phyloP scores from a whole-genome alignment of 805 yeast species.

The Yamadazyma phyllophila region DNA sequence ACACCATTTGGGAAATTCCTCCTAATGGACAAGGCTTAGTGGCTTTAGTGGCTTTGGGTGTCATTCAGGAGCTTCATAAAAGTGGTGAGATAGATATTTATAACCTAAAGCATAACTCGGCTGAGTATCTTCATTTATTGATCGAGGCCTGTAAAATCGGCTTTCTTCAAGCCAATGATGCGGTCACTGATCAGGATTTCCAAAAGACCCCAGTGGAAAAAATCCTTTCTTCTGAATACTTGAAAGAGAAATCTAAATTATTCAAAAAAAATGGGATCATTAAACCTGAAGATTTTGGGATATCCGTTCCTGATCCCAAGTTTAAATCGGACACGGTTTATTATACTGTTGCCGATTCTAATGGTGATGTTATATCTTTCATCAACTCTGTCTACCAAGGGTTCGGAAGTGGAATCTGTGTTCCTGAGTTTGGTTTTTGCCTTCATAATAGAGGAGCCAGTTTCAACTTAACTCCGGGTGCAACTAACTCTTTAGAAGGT shows the following conservation, averaged over 20 bases:
- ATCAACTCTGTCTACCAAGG: constrained; percentile 69
- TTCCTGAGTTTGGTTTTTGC: constrained; percentile 62
- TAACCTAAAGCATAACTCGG: constrained; percentile 58
- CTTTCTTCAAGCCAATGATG: constrained; percentile 73
- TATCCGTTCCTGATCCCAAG: constrained; percentile 57
- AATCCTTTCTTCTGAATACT: constrained; percentile 49
- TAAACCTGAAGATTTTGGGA: constrained; percentile 38
- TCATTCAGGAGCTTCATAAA: constrained; percentile 54
- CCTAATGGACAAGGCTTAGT: constrained; percentile 83
- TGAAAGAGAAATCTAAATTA: constrained; percentile 47
- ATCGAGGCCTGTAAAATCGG: constrained; percentile 70
- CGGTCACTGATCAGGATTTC: constrained; percentile 61
- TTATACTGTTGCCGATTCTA: constrained; percentile 58
- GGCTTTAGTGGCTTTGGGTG: constrained; percentile 68
- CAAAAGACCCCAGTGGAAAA: constrained; percentile 34
- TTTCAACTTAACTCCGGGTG: constrained; percentile 58
- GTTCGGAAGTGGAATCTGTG: constrained; percentile 71
- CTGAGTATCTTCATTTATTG: constrained; percentile 66
- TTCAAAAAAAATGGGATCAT: constrained; percentile 42
- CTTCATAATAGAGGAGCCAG: constrained; percentile 77
- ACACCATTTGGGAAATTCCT: constrained; percentile 73
- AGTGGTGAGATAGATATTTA: constrained; percentile 41
- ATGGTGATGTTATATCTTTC: constrained; percentile 80
- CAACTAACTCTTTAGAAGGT: constrained; percentile 62
- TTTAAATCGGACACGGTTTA: constrained; percentile 71